Evolutionary conservation across 768 basidiomycete species (phyloP).

Genomic region (Coprinopsis sp.): DNA sequence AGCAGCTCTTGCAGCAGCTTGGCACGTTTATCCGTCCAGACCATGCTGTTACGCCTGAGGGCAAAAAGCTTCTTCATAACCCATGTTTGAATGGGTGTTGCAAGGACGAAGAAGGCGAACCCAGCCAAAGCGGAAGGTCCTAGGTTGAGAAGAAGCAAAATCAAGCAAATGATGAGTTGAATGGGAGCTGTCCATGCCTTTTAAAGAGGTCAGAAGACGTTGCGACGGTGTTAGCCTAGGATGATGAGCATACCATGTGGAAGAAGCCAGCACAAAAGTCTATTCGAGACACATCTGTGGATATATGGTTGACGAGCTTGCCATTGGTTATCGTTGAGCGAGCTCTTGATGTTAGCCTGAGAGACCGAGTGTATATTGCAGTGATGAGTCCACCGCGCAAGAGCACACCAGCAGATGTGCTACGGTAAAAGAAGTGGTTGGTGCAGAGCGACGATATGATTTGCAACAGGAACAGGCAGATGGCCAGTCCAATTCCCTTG

Average conservation of each 20-base stretch:
- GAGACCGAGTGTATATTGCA: constrained; percentile 75
- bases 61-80: constrained; percentile 72
- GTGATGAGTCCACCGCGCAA: constrained; percentile 83
- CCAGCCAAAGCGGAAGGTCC: constrained; percentile 58
- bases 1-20: constrained; percentile 88
- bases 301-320: constrained; percentile 90
- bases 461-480: constrained; percentile 68
- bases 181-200: constrained; percentile 71
- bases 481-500: constrained; percentile 68
- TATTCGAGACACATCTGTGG: constrained; percentile 86
- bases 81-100: constrained; percentile 66
- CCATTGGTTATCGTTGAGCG: constrained; percentile 81
- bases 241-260: constrained; percentile 47
- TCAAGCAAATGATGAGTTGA: constrained; percentile 72
- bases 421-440: constrained; percentile 83
- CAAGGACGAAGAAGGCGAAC: constrained; percentile 58
- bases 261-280: constrained; percentile 83
- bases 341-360: constrained; percentile 73
- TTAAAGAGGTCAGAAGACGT: constrained; percentile 2
- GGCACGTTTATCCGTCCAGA: constrained; percentile 86
- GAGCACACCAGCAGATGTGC: constrained; percentile 70
- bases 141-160: constrained; percentile 68
- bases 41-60: constrained; percentile 70
- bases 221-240: neutral
- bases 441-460: constrained; percentile 59